Percentiles rank a stretch among this genome's conserved stretches.
phyloP scores from a whole-genome alignment of 345 rosid species.

The Camelina neglecta region DNA sequence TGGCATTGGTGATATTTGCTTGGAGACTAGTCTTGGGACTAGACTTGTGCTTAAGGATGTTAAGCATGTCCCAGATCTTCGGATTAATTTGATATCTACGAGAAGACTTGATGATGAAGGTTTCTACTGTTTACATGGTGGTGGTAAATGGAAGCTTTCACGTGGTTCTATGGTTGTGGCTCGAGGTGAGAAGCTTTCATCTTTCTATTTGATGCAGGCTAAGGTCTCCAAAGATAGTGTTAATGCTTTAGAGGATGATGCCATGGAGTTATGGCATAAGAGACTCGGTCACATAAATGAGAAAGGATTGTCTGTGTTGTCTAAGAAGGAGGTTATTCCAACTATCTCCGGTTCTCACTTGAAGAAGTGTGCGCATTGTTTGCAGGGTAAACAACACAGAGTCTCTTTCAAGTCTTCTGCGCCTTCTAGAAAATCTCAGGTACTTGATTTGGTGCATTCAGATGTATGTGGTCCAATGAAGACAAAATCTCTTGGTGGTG shows the following conservation, averaged over 20 bases:
- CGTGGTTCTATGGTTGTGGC: too few relatives aligned
- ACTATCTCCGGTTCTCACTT: background rate
- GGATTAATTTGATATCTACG: background rate
- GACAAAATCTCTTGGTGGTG: background rate
- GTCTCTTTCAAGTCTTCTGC: background rate
- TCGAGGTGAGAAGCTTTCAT: background rate
- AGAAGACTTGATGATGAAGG: background rate
- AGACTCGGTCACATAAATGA: slow-evolving; percentile 5
- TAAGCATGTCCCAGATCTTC: slow-evolving; percentile 8
- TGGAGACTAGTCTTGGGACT: slow-evolving; percentile 22
- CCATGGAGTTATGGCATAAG: background rate
- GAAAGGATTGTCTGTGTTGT: background rate
- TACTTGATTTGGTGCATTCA: background rate
- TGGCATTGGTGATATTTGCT: slow-evolving; percentile 18
- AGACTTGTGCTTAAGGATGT: background rate
- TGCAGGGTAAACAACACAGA: too few relatives aligned
- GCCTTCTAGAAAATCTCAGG: background rate
- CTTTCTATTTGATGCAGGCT: background rate
- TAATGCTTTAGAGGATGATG: background rate
- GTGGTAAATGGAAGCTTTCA: too few relatives aligned
- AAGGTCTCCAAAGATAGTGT: background rate
- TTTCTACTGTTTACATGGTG: too few relatives aligned
- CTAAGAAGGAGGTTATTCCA: background rate
- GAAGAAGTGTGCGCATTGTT: background rate
- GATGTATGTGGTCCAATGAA: slow-evolving; percentile 1